Evolutionary conservation across 2,329 filamentous ascomycete genomes (phyloP).

Genomic region (Fonsecaea multimorphosa): DNA sequence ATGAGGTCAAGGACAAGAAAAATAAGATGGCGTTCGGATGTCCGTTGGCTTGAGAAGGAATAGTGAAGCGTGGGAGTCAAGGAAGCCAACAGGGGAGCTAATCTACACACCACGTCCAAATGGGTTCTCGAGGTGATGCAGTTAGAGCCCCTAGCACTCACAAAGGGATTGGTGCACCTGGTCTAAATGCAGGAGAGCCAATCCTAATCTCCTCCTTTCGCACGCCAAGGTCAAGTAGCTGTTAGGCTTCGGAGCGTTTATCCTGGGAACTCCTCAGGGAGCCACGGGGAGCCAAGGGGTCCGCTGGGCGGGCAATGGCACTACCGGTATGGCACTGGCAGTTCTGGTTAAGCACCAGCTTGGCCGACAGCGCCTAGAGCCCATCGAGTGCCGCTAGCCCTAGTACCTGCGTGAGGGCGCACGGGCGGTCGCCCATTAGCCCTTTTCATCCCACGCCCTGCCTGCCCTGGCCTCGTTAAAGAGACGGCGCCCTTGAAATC

Average conservation of each 20-base stretch:
- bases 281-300: not conserved
- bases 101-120: not conserved
- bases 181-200: not conserved
- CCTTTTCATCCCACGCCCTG: not conserved
- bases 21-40: conserved; percentile 28
- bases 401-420: conserved; percentile 4
- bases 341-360: not conserved
- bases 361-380: conserved; percentile 1
- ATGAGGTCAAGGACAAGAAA: not conserved
- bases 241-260: not conserved
- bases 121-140: not conserved
- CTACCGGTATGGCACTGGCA: not conserved
- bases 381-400: not conserved
- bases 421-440: not conserved
- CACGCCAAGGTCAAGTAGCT: not conserved
- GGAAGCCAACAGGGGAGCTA: not conserved
- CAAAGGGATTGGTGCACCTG: not conserved
- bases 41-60: conserved; percentile 21
- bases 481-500: too few relatives aligned
- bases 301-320: not conserved
- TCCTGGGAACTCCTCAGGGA: not conserved
- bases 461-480: not conserved
- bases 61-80: conserved; percentile 4
- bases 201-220: not conserved
- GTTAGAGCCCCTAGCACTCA: not conserved